Conservation (phyloP, 768 basidiomycete genomes). For the Suillus occidentalis region DNA sequence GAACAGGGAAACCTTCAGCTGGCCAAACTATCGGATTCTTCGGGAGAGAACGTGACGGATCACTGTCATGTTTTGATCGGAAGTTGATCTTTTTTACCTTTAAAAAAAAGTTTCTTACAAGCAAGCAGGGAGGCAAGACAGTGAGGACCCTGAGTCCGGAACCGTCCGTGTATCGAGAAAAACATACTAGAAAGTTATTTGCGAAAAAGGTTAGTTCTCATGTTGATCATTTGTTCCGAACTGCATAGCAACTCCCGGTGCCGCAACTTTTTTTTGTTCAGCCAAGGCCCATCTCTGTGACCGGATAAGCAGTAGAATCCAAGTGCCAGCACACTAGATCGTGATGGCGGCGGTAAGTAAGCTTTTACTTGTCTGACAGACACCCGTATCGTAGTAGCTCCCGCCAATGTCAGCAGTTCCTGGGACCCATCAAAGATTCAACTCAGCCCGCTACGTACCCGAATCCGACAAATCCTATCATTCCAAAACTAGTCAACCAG, state of each 20-base stretch:
- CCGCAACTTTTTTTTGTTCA: constrained; percentile 11
- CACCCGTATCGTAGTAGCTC: neutral
- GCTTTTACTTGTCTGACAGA: neutral
- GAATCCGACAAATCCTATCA: constrained; percentile 15
- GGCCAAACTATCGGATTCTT: neutral
- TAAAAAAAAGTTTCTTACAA: neutral
- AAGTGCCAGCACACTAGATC: constrained; percentile 3
- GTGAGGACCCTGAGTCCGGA: neutral
- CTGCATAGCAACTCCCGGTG: constrained; percentile 34
- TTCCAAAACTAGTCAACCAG: constrained; percentile 8
- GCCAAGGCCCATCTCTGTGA: neutral
- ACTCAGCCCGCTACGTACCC: constrained; percentile 11
- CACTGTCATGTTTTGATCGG: neutral
- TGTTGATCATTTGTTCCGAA: constrained; percentile 26
- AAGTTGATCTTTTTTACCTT: neutral
- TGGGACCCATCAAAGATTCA: constrained; percentile 13
- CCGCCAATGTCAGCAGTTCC: constrained; percentile 10
- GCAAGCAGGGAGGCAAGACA: neutral
- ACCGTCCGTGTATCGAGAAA: constrained; percentile 4
- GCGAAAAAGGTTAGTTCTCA: constrained; percentile 25
- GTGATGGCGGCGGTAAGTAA: neutral
- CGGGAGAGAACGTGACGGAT: constrained; percentile 1
- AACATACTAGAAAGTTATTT: neutral
- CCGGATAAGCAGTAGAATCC: neutral
- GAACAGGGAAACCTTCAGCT: neutral